Conservation (phyloP, 768 basidiomycete genomes). For the Collybia nuda region DNA sequence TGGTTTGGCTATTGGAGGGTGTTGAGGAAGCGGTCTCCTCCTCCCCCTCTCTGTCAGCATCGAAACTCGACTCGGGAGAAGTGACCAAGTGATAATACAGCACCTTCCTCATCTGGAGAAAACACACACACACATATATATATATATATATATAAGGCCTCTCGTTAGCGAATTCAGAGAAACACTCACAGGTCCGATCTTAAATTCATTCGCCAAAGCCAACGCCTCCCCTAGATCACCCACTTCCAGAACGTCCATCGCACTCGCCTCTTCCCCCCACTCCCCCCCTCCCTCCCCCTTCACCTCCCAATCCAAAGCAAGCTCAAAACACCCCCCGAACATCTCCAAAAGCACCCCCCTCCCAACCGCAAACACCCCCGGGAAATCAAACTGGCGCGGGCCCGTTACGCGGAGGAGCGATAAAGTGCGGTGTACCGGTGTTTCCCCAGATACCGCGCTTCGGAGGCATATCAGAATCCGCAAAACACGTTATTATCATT, state of each 20-base stretch:
- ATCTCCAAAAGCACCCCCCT: too few relatives aligned
- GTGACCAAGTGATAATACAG: slow-evolving; percentile 66
- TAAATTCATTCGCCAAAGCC: slow-evolving; percentile 45
- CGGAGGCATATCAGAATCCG: slow-evolving; percentile 7
- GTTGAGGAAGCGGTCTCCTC: too few relatives aligned
- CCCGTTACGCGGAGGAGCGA: slow-evolving; percentile 60
- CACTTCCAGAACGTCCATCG: slow-evolving; percentile 41
- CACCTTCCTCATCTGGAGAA: slow-evolving; percentile 57
- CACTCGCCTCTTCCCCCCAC: too few relatives aligned
- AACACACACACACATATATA: too few relatives aligned
- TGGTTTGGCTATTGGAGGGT: too few relatives aligned
- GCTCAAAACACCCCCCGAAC: slow-evolving; percentile 36
- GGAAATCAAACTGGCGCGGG: slow-evolving; percentile 55
- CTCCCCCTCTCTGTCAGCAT: too few relatives aligned
- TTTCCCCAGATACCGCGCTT: slow-evolving; percentile 47
- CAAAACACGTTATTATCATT: slow-evolving; percentile 30
- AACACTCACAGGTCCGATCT: slow-evolving; percentile 47
- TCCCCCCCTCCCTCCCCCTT: too few relatives aligned
- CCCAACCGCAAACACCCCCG: too few relatives aligned
- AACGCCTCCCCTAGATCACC: slow-evolving; percentile 54
- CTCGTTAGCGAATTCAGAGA: neutral
- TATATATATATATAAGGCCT: neutral
- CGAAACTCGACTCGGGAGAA: slow-evolving; percentile 13
- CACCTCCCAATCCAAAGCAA: slow-evolving; percentile 42
- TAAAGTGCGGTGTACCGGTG: slow-evolving; percentile 46